Percentiles rank a stretch among this genome's conserved stretches.
These are phyloP conservation scores for Phytophthora kernoviae DNA, from an alignment of 352 stramenopile genomes.

Conservation along the genomic window DNA sequence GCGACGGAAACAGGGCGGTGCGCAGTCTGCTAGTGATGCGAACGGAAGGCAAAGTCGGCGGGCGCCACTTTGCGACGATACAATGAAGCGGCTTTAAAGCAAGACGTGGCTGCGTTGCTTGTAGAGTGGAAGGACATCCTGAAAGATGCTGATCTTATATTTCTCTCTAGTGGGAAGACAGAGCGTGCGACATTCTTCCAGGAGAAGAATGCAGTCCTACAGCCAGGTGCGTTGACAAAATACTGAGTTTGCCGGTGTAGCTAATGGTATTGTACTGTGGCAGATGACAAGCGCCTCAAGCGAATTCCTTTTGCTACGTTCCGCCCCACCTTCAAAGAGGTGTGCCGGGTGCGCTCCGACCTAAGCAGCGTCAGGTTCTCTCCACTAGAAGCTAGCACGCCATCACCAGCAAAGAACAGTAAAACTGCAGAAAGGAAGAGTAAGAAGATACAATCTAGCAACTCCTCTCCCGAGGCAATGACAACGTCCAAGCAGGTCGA, in stretches of 20 bases:
- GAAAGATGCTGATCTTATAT: constrained; percentile 63
- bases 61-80: constrained; percentile 92
- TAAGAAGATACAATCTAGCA: constrained; percentile 21
- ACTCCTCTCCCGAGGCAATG: constrained; percentile 1
- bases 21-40: constrained; percentile 89
- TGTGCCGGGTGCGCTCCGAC: constrained; percentile 76
- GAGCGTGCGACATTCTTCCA: constrained; percentile 83
- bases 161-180: constrained; percentile 70
- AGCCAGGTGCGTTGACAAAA: constrained; percentile 28
- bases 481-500: constrained; percentile 7
- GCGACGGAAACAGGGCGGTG: constrained; percentile 92
- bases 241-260: background rate
- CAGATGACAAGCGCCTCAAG: constrained; percentile 68
- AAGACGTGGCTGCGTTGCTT: constrained; percentile 88
- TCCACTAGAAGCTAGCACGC: constrained; percentile 39
- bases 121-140: constrained; percentile 79
- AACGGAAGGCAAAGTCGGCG: constrained; percentile 91
- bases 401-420: constrained; percentile 20
- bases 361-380: constrained; percentile 70
- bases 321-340: constrained; percentile 87
- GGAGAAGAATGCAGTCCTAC: constrained; percentile 69
- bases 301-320: constrained; percentile 87
- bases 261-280: constrained; percentile 10
- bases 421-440: constrained; percentile 36
- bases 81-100: constrained; percentile 90